Conservation (phyloP, 1,139 yeast genomes). For the Scheffersomyces titani region DNA sequence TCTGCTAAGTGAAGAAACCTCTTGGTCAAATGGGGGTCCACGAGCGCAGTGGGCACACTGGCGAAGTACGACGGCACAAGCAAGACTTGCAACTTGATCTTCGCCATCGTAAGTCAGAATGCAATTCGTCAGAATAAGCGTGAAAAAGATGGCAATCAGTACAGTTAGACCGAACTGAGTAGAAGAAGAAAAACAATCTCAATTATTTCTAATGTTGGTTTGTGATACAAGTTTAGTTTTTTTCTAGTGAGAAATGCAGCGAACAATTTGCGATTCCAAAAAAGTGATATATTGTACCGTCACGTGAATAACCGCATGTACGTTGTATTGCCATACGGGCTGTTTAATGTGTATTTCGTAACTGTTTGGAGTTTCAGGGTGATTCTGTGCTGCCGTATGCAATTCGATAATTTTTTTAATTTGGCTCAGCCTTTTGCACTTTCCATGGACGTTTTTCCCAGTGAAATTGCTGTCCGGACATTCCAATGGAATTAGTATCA, state of each 20-base stretch:
- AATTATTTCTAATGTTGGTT: not conserved
- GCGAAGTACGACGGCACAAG: slow-evolving; percentile 31
- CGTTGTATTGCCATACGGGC: not conserved
- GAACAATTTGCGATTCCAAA: not conserved
- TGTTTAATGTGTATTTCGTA: not conserved
- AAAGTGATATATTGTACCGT: not conserved
- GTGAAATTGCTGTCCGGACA: not conserved
- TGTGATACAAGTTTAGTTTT: slow-evolving; percentile 1
- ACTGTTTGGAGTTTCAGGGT: not conserved
- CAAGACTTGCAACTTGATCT: slow-evolving; percentile 40
- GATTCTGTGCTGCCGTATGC: not conserved
- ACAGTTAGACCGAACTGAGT: not conserved
- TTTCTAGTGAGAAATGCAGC: not conserved
- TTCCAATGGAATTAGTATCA: too few relatives aligned
- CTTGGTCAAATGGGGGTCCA: slow-evolving; percentile 11
- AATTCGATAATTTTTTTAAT: too few relatives aligned
- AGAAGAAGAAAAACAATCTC: not conserved
- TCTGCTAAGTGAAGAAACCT: slow-evolving; percentile 62
- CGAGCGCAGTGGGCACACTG: slow-evolving; percentile 15
- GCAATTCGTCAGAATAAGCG: not conserved
- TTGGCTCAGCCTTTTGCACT: not conserved
- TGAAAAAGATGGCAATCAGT: not conserved
- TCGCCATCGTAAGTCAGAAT: slow-evolving; percentile 17
- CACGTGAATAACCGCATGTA: not conserved
- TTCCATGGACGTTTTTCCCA: not conserved